Conservation (phyloP, 169 alveolate genomes). For the Eimeria praecox region DNA sequence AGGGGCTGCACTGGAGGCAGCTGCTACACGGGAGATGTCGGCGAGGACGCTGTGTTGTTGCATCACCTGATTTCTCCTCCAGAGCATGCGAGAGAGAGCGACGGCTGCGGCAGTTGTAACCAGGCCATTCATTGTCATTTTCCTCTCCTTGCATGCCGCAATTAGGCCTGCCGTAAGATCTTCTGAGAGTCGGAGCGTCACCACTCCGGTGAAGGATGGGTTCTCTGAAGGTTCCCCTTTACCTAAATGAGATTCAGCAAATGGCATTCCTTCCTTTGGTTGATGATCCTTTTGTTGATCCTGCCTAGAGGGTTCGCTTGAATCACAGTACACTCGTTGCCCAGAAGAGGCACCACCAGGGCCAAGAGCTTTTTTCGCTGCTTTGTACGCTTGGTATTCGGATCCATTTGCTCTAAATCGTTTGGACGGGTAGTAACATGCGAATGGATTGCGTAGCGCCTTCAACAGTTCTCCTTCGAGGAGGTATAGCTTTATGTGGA, state of each 20-base stretch:
- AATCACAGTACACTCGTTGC: not conserved
- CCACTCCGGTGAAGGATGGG: constrained; percentile 51
- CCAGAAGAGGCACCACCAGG: not conserved
- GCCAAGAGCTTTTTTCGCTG: not conserved
- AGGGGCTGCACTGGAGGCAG: not conserved
- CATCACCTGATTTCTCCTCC: constrained; percentile 61
- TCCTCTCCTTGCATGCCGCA: constrained; percentile 39
- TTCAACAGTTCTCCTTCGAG: constrained; percentile 62
- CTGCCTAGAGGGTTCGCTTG: not conserved
- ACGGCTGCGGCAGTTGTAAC: constrained; percentile 72
- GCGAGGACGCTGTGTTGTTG: constrained; percentile 70
- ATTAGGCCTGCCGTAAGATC: constrained; percentile 35
- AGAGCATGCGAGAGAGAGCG: constrained; percentile 77
- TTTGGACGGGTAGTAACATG: constrained; percentile 66
- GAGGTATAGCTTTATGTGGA: constrained; percentile 31
- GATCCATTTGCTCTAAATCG: constrained; percentile 38
- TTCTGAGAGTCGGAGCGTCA: constrained; percentile 29
- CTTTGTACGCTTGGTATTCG: constrained; percentile 1
- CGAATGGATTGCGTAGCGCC: constrained; percentile 62
- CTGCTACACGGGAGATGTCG: constrained; percentile 59
- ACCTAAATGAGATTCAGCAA: not conserved
- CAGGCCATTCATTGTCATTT: constrained; percentile 69
- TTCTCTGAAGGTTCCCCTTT: not conserved
- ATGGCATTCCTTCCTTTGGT: not conserved
- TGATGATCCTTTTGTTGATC: not conserved